Conservation (phyloP, 2,329 filamentous ascomycete species). For the Aspergillus sp. region DNA sequence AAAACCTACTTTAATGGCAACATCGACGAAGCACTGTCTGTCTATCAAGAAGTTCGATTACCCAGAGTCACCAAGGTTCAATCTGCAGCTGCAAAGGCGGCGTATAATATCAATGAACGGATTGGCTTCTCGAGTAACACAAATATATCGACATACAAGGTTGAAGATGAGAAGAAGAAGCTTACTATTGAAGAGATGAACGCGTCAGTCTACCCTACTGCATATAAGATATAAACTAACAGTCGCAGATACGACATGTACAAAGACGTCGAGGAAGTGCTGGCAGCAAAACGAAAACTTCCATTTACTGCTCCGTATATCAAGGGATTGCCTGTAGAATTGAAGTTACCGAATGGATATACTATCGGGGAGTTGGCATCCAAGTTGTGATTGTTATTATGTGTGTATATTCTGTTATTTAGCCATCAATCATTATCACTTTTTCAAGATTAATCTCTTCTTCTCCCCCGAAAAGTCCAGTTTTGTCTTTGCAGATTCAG, state of each 20-base stretch:
- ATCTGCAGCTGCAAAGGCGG: conserved; percentile 53
- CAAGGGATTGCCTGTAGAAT: conserved; percentile 43
- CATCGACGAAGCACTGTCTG: conserved; percentile 42
- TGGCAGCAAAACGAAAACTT: conserved; percentile 26
- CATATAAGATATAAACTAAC: background rate
- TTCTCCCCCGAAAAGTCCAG: no score
- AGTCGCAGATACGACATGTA: conserved; percentile 54
- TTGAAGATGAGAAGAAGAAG: conserved; percentile 57
- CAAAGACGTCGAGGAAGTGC: conserved; percentile 49
- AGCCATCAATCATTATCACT: no score
- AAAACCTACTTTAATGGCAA: conserved; percentile 45
- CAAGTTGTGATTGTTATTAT: no score
- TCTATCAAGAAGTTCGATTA: conserved; percentile 52
- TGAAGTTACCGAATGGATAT: conserved; percentile 33
- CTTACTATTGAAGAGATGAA: conserved; percentile 69
- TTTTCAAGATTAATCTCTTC: no score
- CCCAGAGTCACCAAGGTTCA: conserved; percentile 55
- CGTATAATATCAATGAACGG: conserved; percentile 59
- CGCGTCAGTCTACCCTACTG: conserved; percentile 37
- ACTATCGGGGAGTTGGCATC: conserved; percentile 11
- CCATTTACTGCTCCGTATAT: conserved; percentile 37
- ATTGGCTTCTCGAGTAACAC: conserved; percentile 63
- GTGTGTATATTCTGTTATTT: no score
- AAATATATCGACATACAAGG: conserved; percentile 53
- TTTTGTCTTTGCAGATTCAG: no score